Percentiles rank a stretch among this genome's conserved stretches.
Evolutionary conservation across 495 filamentous ascomycete species (phyloP).

Genomic region (Astrothelium macrocarpum): DNA sequence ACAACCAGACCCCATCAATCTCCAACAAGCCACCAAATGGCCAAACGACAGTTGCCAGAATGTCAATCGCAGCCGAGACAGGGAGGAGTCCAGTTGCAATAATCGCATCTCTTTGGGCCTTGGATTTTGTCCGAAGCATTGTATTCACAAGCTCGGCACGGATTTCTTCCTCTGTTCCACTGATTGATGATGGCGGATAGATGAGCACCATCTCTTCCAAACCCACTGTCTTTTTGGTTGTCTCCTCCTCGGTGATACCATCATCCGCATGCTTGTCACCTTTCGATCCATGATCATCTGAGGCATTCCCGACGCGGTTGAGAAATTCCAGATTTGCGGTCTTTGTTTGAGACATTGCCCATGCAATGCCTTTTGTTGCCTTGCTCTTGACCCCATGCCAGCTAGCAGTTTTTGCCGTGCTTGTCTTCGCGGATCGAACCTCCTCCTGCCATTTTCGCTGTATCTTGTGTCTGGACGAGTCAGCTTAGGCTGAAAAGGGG

Average conservation of each 20-base stretch:
- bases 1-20: slow-evolving; percentile 31
- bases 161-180: slow-evolving; percentile 24
- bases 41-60: slow-evolving; percentile 29
- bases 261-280: background rate
- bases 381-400: slow-evolving; percentile 36
- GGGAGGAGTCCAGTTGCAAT: slow-evolving; percentile 33
- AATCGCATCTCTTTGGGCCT: slow-evolving; percentile 32
- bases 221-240: slow-evolving; percentile 27
- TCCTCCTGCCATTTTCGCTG: slow-evolving; percentile 37
- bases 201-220: slow-evolving; percentile 32
- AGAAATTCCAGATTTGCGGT: slow-evolving; percentile 33
- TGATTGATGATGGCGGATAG: slow-evolving; percentile 29
- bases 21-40: slow-evolving; percentile 34
- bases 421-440: slow-evolving; percentile 32
- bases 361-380: slow-evolving; percentile 30
- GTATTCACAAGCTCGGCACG: slow-evolving; percentile 31
- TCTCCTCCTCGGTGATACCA: slow-evolving; percentile 8
- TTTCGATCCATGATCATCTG: slow-evolving; percentile 9
- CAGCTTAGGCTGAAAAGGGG: background rate
- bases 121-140: slow-evolving; percentile 32
- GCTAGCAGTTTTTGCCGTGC: slow-evolving; percentile 26
- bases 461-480: slow-evolving; percentile 24
- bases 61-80: slow-evolving; percentile 30
- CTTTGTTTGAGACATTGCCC: slow-evolving; percentile 29
- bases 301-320: slow-evolving; percentile 26